Evolutionary conservation across 1,284 basidiomycete species (phyloP), one percentile per base, ranked within the genome.

Genomic region (Tilletia horrida): DNA sequence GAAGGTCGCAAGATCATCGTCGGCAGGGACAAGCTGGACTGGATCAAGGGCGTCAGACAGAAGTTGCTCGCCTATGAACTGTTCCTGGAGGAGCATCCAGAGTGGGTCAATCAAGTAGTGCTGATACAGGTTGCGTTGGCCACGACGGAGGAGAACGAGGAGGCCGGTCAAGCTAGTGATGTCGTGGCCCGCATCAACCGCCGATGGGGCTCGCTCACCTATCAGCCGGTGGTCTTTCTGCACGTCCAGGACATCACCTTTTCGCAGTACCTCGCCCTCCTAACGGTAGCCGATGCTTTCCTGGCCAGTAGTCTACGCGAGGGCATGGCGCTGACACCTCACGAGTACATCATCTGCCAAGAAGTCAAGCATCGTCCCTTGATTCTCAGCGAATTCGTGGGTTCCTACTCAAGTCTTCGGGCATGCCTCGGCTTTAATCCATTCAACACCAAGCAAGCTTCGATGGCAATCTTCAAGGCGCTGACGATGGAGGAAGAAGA

Each of bases 181-280:
- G 85, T 89, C 18, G 89, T 93, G 40, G 87, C 91, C 6, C 87
- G 89, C 62, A 88, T 93, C 84, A 93, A 92, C 82, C 88, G 89
- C 21, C 86, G 88, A 14, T 92, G 90, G 84, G 90, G 89, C 21
- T 89, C 88, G 0, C 84, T 93, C 68, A 92, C 91, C 0, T 93
- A 92, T 80, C 90, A 92, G 80, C 92, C 92, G 3, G 87, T 93
- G 63, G 89, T 93, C 21, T 92, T 93, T 83, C 82, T 93, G 63
- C 91, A 92, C 77, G 91, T 90, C 0, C 89, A 91, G 74, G 91
- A 93, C 75, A 84, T 93, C 69, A 92, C 90, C 2, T 93, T 93
- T 81, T 87, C 86, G 71, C 91, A 93, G 78, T 93, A 93, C 80
- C 85, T 93, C 16, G 92, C 90, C 9, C 84, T 93, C 43, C 84